Evolutionary conservation across 2,329 filamentous ascomycete genomes (phyloP), one percentile per base, ranked within the genome.

Genomic region (Daldinia sp.): DNA sequence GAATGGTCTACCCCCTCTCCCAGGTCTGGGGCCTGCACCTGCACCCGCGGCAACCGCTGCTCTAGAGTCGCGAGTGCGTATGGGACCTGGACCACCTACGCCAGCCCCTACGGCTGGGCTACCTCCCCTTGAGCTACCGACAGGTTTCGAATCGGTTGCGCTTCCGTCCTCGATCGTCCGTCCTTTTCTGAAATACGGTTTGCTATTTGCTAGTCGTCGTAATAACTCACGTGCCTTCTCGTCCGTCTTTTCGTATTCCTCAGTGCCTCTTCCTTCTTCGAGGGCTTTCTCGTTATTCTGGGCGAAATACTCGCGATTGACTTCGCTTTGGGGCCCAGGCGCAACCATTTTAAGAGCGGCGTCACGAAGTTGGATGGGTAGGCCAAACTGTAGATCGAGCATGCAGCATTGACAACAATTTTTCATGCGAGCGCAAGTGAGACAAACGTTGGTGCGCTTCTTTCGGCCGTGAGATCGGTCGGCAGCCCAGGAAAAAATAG

Each of bases 401-500:
- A 98, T 98, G 84, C 96, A 99, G 82, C 92, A 95, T 84, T 99
- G 96, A 78, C 96, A 99, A 84, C 96, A 98, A 84, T 99, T 99
- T 83, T 99, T 99, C 73, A 98, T 87, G 50, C 96, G 92, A 23
- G 96, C 95, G 84, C 96, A 99, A 44, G 96, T 99, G 26, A 99
- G 86, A 81, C 96, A 99, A 76, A 98, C 97, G 76, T 93, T 97
- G 61, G 95, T 98, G 73, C 93, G 91, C 82, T 97, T 97, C 80
- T 95, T 94, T 69, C 94, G 92, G 28, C 94, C 90, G 70, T 89
- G 86, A 2, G 94, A 96, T 65, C 96, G 93, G 79, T 97, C 94
- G 71, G 93, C 90, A 75, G 95, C 95, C 95, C 95, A 99, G 75
- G 91, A 89, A 80, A 99, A 99, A 60, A 98, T 88, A 28, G 96